A percentile compares a stretch with the other conserved stretches of the same genome.
Conservation (phyloP, 2,329 filamentous ascomycete species). For the Botrytis sinoallii region DNA sequence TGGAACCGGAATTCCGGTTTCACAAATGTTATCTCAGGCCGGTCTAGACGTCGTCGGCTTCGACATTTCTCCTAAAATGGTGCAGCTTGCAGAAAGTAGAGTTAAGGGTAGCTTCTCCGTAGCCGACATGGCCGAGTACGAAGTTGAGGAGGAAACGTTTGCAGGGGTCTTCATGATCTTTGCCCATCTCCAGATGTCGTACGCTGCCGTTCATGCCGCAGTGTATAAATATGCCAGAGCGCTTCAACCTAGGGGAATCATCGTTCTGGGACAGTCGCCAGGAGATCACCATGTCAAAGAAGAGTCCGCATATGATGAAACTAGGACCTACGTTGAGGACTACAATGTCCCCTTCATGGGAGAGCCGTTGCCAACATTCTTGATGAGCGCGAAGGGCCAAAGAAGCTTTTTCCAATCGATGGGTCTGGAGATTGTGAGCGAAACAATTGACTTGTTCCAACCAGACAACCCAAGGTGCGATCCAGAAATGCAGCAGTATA, state of each 20-base stretch:
- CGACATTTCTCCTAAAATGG: conserved; percentile 39
- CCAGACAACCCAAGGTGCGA: conserved; percentile 26
- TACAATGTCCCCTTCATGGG: conserved; percentile 31
- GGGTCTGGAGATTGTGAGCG: conserved; percentile 30
- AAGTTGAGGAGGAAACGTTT: conserved; percentile 27
- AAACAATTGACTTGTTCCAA: conserved; percentile 28
- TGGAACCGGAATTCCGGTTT: conserved; percentile 37
- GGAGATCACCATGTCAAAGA: conserved; percentile 34
- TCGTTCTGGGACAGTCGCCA: conserved; percentile 35
- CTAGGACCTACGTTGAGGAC: conserved; percentile 29
- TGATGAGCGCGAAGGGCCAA: conserved; percentile 29
- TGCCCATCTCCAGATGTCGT: conserved; percentile 33
- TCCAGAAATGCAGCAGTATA: conserved; percentile 21
- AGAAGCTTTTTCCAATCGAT: conserved; percentile 28
- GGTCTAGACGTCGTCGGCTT: conserved; percentile 24
- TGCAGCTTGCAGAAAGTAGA: conserved; percentile 16
- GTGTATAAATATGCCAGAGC: conserved; percentile 29
- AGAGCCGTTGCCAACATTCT: conserved; percentile 28
- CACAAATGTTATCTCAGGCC: conserved; percentile 30
- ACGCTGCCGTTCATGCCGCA: conserved; percentile 32
- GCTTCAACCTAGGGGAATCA: conserved; percentile 31
- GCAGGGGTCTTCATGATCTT: conserved; percentile 37
- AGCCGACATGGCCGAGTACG: conserved; percentile 25
- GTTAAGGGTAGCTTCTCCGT: conserved; percentile 23
- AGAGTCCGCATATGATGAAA: conserved; percentile 36